Evolutionary conservation across 2,329 filamentous ascomycete species (phyloP).

Genomic region (Fusarium oxysporum): DNA sequence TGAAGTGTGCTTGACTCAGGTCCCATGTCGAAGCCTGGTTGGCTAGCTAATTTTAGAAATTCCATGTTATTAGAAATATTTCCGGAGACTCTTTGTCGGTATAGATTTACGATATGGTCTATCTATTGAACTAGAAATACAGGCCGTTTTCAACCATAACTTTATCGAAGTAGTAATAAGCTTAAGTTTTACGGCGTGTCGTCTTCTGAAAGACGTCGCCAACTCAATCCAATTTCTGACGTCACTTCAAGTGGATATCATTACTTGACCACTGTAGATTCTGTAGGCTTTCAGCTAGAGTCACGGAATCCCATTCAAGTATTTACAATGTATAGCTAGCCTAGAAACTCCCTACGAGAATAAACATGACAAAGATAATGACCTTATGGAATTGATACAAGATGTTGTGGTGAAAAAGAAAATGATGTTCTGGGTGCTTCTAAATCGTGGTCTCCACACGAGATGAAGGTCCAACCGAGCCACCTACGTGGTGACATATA

Average conservation of each 20-base stretch:
- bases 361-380: neutral
- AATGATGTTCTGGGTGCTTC: conserved; percentile 4
- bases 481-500: conserved; percentile 3
- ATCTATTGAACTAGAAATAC: neutral
- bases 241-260: neutral
- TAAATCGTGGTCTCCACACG: conserved; percentile 12
- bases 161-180: neutral
- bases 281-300: neutral
- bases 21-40: neutral
- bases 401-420: neutral
- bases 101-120: neutral
- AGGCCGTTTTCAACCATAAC: neutral
- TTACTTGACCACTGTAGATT: neutral
- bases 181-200: neutral
- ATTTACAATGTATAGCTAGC: neutral
- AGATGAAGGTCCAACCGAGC: conserved; percentile 33
- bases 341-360: too few species aligned
- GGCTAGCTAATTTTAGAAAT: neutral
- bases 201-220: neutral
- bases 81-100: neutral
- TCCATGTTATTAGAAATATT: neutral
- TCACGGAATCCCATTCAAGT: neutral
- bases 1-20: neutral
- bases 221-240: neutral
- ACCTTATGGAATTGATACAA: neutral